These are phyloP conservation scores for Aspergillus texensis DNA, from an alignment of 2,329 filamentous ascomycete species.

Conservation along the genomic window DNA sequence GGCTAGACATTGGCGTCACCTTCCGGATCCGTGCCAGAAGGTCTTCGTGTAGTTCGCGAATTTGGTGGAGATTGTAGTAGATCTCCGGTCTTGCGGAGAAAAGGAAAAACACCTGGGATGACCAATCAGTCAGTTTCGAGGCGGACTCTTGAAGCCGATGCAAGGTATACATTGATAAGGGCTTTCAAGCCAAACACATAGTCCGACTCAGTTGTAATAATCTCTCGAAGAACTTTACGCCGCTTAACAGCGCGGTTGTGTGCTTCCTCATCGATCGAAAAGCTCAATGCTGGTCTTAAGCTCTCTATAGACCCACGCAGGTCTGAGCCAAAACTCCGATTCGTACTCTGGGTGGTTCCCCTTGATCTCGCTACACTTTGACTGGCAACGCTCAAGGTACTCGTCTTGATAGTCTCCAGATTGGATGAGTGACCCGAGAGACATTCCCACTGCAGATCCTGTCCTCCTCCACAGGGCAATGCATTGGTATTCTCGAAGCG, in stretches of 20 bases:
- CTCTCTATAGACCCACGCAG: conserved; percentile 66
- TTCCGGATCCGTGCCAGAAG: conserved; percentile 75
- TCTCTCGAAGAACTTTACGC: conserved; percentile 78
- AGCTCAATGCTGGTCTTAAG: conserved; percentile 47
- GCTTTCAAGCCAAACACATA: conserved; percentile 88
- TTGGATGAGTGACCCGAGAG: conserved; percentile 80
- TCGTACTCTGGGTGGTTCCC: conserved; percentile 60
- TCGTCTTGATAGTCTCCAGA: conserved; percentile 78
- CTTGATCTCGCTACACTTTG: conserved; percentile 68
- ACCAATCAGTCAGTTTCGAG: conserved; percentile 34
- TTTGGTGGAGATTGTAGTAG: conserved; percentile 75
- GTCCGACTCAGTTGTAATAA: conserved; percentile 82
- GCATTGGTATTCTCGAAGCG: conserved; percentile 19
- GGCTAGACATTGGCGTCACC: conserved; percentile 65
- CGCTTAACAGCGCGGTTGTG: conserved; percentile 73
- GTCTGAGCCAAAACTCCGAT: conserved; percentile 60
- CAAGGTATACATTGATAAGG: conserved; percentile 69
- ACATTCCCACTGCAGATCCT: conserved; percentile 55
- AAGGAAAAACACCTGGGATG: conserved; percentile 68
- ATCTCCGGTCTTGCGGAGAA: conserved; percentile 75
- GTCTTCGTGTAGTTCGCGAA: conserved; percentile 80
- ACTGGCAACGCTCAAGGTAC: conserved; percentile 75
- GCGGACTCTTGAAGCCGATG: neutral
- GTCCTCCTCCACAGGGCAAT: conserved; percentile 23
- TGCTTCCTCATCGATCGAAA: conserved; percentile 67